Evolutionary conservation across 768 basidiomycete species (phyloP), one percentile per base, ranked within the genome.

Genomic region (Tricholoma saponaceum): DNA sequence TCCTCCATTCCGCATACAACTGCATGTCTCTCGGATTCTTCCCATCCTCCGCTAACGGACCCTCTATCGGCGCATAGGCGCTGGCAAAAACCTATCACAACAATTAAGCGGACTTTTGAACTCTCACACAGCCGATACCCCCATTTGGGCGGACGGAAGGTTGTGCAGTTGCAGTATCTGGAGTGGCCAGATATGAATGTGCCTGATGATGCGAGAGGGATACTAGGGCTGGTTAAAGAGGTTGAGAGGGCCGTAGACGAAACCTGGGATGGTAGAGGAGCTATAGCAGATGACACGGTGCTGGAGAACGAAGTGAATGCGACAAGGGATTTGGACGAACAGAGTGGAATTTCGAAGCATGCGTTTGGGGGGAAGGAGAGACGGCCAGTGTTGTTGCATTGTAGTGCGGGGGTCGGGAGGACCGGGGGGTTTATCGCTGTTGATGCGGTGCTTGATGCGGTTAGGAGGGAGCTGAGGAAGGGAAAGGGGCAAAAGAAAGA

Each of bases 141-240:
- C 0, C 71, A 78, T 16, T 76, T 79, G 12, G 78, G 81, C 2
- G 77, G 86, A 2, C 78, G 92, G n/a, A 79, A 72, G 57, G 79
- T 98, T 14, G 80, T 87, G 0, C 96, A 98, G 66, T 74, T 98
- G 52, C 96, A 98, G 69, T 98, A 94, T 67, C 79, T 95, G 37
- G 88, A 89, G 37, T 98, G 96, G 96, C 93, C 95, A 2, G 96
- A 98, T 66, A 89, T 98, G 77, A 95, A 95, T 68, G 93, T 98
- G 12, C 96, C 96, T 0, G 85, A 88, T 12, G 85, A 92, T 57
- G 86, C 95, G 0, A 75, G 82, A 6, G 88, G 86, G 6, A 76
- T 98, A 18, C 72, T 97, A 41, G 75, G 80, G 13, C 79, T 98
- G 22, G 82, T 97, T 54, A 79, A 77, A 58, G 85, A 86, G 60